Conservation (phyloP, 2,329 filamentous ascomycete genomes). For the Sarocladiaceae sp. region DNA sequence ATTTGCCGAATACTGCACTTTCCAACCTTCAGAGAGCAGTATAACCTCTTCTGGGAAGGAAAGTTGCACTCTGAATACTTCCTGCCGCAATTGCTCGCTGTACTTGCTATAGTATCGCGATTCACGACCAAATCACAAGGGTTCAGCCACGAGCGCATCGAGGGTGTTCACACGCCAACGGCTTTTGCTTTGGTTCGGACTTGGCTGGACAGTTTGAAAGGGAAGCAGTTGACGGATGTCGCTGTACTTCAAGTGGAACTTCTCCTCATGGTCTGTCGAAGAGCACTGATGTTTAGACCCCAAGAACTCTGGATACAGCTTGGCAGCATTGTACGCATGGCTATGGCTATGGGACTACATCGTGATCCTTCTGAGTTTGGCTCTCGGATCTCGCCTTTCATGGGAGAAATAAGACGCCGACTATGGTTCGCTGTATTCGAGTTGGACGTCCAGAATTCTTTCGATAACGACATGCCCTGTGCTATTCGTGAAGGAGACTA, state of each 20-base stretch:
- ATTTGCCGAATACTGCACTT: constrained; percentile 51
- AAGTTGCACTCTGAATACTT: constrained; percentile 44
- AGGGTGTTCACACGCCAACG: constrained; percentile 53
- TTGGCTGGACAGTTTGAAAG: constrained; percentile 48
- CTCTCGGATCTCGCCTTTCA: constrained; percentile 43
- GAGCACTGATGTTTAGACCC: constrained; percentile 46
- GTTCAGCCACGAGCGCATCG: constrained; percentile 44
- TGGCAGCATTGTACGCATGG: constrained; percentile 52
- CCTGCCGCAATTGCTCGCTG: constrained; percentile 48
- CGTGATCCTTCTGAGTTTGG: constrained; percentile 52
- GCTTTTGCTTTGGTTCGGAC: constrained; percentile 50
- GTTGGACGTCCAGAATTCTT: constrained; percentile 51
- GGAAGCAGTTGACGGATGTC: constrained; percentile 49
- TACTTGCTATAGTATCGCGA: constrained; percentile 49
- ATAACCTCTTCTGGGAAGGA: constrained; percentile 48
- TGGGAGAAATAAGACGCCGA: constrained; percentile 49
- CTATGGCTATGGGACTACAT: constrained; percentile 57
- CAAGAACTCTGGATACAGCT: constrained; percentile 52
- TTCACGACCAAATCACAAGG: constrained; percentile 48
- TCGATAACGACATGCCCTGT: constrained; percentile 47
- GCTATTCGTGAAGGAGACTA: constrained; percentile 50
- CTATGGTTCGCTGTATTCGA: constrained; percentile 55
- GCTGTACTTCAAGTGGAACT: constrained; percentile 50
- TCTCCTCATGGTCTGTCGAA: constrained; percentile 47
- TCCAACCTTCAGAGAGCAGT: constrained; percentile 46